phyloP scores from a whole-genome alignment of 768 basidiomycete species.

The Ramaria sp. region DNA sequence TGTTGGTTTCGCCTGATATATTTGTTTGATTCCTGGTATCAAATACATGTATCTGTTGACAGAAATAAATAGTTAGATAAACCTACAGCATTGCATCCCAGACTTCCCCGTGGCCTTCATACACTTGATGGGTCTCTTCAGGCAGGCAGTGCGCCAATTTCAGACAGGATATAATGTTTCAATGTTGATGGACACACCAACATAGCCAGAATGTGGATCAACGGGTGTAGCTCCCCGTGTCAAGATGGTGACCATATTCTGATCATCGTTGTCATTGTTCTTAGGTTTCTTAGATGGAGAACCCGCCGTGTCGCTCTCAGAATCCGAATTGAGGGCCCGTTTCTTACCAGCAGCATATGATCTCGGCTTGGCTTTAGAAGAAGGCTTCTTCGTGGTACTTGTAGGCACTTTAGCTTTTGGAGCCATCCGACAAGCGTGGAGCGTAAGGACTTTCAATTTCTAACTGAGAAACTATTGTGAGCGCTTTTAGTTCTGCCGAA shows the following conservation, averaged over 20 bases:
- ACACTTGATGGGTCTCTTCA: slow-evolving; percentile 43
- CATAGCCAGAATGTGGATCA: slow-evolving; percentile 33
- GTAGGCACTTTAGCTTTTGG: slow-evolving; percentile 4
- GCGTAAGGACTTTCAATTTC: no score
- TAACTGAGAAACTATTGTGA: no score
- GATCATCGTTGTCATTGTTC: slow-evolving; percentile 21
- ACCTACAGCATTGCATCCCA: slow-evolving; percentile 47
- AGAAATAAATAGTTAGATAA: background rate
- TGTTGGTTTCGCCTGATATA: slow-evolving; percentile 33
- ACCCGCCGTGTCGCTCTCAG: slow-evolving; percentile 12
- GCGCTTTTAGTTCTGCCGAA: background rate
- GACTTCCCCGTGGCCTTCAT: slow-evolving; percentile 25
- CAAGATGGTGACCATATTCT: slow-evolving; percentile 31
- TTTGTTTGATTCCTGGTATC: slow-evolving; percentile 37
- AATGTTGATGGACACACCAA: slow-evolving; percentile 31
- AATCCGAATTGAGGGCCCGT: slow-evolving; percentile 3
- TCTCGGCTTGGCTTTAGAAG: slow-evolving; percentile 14
- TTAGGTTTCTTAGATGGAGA: slow-evolving; percentile 12
- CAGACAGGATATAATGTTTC: no score
- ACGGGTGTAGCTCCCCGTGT: slow-evolving; percentile 48
- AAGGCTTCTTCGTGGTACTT: slow-evolving; percentile 11
- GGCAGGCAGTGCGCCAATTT: no score
- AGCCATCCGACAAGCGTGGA: background rate
- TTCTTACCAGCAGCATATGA: slow-evolving; percentile 16
- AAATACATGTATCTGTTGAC: background rate